These are phyloP conservation scores for Pythium biforme DNA, from an alignment of 352 stramenopile genomes.

Conservation along the genomic window DNA sequence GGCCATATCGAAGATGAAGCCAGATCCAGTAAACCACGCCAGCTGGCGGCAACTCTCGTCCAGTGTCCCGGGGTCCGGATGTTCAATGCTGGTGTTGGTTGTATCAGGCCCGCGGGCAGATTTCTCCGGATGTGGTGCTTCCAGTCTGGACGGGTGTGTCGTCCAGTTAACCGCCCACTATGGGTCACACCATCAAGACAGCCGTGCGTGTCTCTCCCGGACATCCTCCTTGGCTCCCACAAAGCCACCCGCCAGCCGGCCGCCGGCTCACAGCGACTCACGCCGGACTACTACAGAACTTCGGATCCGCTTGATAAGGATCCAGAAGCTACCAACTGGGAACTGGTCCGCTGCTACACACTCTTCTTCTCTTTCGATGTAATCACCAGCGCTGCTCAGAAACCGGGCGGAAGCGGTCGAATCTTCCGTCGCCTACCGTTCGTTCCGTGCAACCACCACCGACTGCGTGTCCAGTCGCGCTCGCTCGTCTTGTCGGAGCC, in stretches of 20 bases:
- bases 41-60: neutral
- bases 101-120: neutral
- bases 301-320: neutral
- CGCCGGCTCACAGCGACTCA: neutral
- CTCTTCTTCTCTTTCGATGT: neutral
- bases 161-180: neutral
- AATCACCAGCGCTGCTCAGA: neutral
- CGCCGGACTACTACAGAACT: neutral
- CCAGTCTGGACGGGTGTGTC: neutral
- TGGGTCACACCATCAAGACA: neutral
- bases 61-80: neutral
- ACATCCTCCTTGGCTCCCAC: neutral
- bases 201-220: neutral
- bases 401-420: neutral
- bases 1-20: neutral
- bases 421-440: neutral
- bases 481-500: neutral
- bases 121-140: neutral
- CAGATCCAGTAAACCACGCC: neutral
- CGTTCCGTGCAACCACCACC: no score
- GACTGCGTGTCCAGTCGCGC: neutral
- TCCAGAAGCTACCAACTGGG: neutral
- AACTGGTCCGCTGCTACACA: neutral
- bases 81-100: neutral
- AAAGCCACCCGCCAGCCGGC: neutral